Evolutionary conservation across 129 eudicot species (phyloP).

Genomic region (Escallonia herrerae): DNA sequence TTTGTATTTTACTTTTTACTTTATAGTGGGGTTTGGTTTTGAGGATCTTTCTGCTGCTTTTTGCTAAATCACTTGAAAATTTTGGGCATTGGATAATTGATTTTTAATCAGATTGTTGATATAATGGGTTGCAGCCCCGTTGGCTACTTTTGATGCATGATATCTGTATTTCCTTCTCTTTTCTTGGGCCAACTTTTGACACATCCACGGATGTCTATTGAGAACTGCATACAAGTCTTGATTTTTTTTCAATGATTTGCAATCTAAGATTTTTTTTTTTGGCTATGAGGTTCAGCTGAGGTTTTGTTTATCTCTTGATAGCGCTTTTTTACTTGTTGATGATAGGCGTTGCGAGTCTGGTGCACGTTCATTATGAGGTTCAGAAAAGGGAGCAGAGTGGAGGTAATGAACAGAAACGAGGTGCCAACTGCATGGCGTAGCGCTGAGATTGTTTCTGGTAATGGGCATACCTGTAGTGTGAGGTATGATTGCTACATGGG

Average conservation of each 20-base stretch:
- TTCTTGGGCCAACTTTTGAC: too few relatives aligned
- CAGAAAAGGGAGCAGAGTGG: conserved; percentile 46
- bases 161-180: too few relatives aligned
- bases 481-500: conserved; percentile 27
- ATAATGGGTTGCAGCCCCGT: too few relatives aligned
- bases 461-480: conserved; percentile 39
- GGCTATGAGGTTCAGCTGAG: background rate
- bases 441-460: conserved; percentile 43
- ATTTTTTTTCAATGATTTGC: background rate
- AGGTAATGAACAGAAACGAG: conserved; percentile 42
- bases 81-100: too few relatives aligned
- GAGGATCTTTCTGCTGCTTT: too few relatives aligned
- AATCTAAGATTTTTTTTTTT: conserved; percentile 8
- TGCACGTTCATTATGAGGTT: conserved; percentile 35
- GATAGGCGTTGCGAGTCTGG: conserved; percentile 23
- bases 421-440: conserved; percentile 29
- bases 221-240: background rate
- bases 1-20: too few relatives aligned
- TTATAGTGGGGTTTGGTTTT: too few relatives aligned
- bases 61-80: too few relatives aligned
- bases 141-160: too few relatives aligned
- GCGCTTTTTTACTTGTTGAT: background rate
- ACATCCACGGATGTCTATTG: too few relatives aligned
- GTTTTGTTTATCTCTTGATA: background rate
- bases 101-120: too few relatives aligned